Percentiles rank a stretch among this genome's conserved stretches.
phyloP scores from a whole-genome alignment of 2,329 filamentous ascomycete genomes.

The Microsporum canis region DNA sequence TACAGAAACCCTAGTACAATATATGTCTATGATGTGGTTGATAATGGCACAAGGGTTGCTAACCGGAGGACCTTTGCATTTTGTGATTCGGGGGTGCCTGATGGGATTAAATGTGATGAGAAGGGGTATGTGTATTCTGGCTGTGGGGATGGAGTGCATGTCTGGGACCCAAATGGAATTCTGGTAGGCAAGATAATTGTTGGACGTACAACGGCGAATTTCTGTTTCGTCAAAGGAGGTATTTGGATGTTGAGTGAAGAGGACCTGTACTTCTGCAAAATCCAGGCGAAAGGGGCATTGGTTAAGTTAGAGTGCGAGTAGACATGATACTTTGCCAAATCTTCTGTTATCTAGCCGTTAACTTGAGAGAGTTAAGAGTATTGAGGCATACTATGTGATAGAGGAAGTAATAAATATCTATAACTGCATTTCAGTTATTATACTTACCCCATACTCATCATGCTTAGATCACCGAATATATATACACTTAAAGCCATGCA shows the following conservation, averaged over 20 bases:
- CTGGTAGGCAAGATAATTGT: conserved; percentile 49
- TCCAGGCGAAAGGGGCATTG: conserved; percentile 14
- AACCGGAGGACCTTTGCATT: conserved; percentile 46
- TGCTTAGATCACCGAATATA: not conserved
- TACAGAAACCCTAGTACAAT: conserved; percentile 18
- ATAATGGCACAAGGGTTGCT: conserved; percentile 32
- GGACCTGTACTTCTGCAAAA: conserved; percentile 10
- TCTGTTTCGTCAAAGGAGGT: conserved; percentile 32
- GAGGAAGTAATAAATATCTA: not conserved
- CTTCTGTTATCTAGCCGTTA: no score
- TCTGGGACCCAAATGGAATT: conserved; percentile 41
- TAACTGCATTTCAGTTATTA: not conserved
- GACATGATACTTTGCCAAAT: not conserved
- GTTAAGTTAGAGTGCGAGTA: conserved; percentile 10
- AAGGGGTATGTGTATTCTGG: conserved; percentile 47
- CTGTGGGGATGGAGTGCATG: conserved; percentile 44
- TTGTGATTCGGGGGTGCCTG: conserved; percentile 37
- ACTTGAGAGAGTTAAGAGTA: not conserved
- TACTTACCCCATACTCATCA: not conserved
- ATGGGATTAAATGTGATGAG: conserved; percentile 39
- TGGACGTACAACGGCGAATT: conserved; percentile 38
- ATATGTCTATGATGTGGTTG: conserved; percentile 33
- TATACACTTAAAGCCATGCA: not conserved
- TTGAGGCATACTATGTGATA: not conserved
- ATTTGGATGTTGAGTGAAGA: conserved; percentile 15